These are phyloP conservation scores for Ulota crispa DNA, from an alignment of 225 moss, liverwort and hornwort species.

Conservation along the genomic window DNA sequence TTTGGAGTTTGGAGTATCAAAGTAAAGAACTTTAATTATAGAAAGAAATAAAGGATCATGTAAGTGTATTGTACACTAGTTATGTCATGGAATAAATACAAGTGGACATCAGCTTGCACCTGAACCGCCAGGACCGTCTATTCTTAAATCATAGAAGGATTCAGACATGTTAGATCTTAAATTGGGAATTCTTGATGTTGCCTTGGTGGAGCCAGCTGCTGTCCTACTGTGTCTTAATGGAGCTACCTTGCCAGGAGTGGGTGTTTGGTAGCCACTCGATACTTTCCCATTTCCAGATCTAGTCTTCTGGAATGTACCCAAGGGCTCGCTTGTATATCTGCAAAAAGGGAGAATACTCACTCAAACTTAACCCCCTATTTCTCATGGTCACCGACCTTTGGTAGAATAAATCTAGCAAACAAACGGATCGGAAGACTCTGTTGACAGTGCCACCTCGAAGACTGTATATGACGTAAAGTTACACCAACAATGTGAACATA, in stretches of 20 bases:
- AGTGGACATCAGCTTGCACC: slow-evolving; percentile 22
- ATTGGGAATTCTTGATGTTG: slow-evolving; percentile 21
- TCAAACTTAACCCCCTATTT: neutral
- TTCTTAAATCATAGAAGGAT: slow-evolving; percentile 45
- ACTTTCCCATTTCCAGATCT: slow-evolving; percentile 32
- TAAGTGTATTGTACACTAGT: neutral
- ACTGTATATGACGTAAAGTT: neutral
- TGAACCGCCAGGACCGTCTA: slow-evolving; percentile 41
- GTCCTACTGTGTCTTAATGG: slow-evolving; percentile 30
- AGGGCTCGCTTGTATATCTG: slow-evolving; percentile 54
- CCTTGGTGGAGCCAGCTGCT: slow-evolving; percentile 26
- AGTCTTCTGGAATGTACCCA: slow-evolving; percentile 36
- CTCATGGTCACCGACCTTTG: neutral
- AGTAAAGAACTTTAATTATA: neutral
- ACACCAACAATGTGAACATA: neutral
- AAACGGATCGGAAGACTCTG: neutral
- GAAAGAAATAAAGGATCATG: neutral
- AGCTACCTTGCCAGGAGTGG: slow-evolving; percentile 39
- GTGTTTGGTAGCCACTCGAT: slow-evolving; percentile 34
- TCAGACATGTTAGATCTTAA: slow-evolving; percentile 45
- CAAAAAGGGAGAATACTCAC: slow-evolving; percentile 6
- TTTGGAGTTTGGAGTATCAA: neutral
- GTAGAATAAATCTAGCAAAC: neutral
- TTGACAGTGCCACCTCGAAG: neutral
- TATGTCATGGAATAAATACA: neutral